A percentile compares a stretch with the other conserved stretches of the same genome.
phyloP scores from a whole-genome alignment of 2,329 filamentous ascomycete genomes.

The Zarea fungicola region DNA sequence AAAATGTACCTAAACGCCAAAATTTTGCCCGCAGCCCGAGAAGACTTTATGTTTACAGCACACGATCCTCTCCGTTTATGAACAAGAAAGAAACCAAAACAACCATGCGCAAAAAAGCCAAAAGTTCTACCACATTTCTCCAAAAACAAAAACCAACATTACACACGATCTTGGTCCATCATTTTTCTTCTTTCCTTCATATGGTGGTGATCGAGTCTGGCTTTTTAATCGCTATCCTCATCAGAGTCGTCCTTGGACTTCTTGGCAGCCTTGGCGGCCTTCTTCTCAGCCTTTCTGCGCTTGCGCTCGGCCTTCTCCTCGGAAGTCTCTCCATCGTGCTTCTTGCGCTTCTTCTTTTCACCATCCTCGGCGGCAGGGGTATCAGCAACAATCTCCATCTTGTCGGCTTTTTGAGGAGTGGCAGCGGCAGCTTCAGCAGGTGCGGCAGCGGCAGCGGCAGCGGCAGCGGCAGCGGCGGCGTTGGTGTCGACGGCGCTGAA shows the following conservation, averaged over 20 bases:
- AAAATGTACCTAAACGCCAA: conserved; percentile 11
- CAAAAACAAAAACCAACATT: neutral
- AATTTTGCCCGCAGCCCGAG: conserved; percentile 7
- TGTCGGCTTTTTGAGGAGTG: conserved; percentile 31
- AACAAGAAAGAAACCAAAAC: neutral
- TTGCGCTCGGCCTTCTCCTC: conserved; percentile 62
- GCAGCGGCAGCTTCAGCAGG: conserved; percentile 38
- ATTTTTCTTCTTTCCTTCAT: too few species aligned
- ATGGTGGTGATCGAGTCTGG: neutral
- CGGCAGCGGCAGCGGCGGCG: conserved; percentile 38
- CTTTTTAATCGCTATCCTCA: conserved; percentile 45
- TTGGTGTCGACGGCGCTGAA: conserved; percentile 56
- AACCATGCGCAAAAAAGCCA: conserved; percentile 3
- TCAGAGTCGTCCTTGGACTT: conserved; percentile 49
- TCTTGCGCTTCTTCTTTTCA: conserved; percentile 67
- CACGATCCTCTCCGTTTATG: conserved; percentile 5
- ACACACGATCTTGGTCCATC: conserved; percentile 15
- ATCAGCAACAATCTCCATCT: conserved; percentile 34
- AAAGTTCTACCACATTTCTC: neutral
- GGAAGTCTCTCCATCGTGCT: conserved; percentile 70
- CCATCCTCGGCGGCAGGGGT: conserved; percentile 44
- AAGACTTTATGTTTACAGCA: conserved; percentile 13
- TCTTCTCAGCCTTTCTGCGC: conserved; percentile 56
- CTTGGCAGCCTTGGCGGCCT: conserved; percentile 52
- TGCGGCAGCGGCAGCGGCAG: conserved; percentile 40